These are phyloP conservation scores for Candida golubevii DNA, from an alignment of 805 yeast genomes.

Conservation along the genomic window DNA sequence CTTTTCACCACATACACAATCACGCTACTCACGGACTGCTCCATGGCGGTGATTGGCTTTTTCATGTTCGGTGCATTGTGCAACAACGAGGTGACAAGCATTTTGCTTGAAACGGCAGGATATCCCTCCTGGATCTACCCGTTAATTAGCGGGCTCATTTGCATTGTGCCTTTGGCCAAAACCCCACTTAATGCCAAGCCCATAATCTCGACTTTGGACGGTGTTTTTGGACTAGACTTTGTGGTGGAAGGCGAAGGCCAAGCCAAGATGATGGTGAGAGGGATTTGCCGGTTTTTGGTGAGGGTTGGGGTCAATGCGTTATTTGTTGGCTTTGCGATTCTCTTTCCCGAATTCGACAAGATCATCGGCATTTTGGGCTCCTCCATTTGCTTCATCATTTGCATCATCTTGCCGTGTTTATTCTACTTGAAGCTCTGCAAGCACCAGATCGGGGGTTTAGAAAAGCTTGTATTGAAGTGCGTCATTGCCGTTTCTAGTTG, in stretches of 20 bases:
- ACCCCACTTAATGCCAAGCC: conserved; percentile 83
- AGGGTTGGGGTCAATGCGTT: conserved; percentile 47
- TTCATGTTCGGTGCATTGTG: conserved; percentile 51
- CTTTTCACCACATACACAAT: conserved; percentile 56
- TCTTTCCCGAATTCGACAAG: conserved; percentile 76
- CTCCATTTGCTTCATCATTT: conserved; percentile 72
- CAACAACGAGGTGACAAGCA: conserved; percentile 50
- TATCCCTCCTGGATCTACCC: conserved; percentile 47
- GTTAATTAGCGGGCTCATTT: conserved; percentile 61
- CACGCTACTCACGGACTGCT: conserved; percentile 54
- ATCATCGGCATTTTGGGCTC: conserved; percentile 80
- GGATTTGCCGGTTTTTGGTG: conserved; percentile 17
- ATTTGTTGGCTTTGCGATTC: conserved; percentile 56
- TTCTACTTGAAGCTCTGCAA: conserved; percentile 48
- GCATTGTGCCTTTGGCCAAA: conserved; percentile 80
- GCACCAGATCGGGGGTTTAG: conserved; percentile 12
- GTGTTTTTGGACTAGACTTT: conserved; percentile 36
- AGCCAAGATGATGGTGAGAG: conserved; percentile 1
- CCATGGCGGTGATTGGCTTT: conserved; percentile 64
- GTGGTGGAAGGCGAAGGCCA: conserved; percentile 10
- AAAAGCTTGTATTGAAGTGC: conserved; percentile 9
- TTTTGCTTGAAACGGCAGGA: conserved; percentile 41
- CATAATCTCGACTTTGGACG: conserved; percentile 65
- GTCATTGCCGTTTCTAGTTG: conserved; percentile 10
- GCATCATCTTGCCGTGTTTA: conserved; percentile 70